Conservation (phyloP, 208 protist species). For the Leishmania turanica region DNA sequence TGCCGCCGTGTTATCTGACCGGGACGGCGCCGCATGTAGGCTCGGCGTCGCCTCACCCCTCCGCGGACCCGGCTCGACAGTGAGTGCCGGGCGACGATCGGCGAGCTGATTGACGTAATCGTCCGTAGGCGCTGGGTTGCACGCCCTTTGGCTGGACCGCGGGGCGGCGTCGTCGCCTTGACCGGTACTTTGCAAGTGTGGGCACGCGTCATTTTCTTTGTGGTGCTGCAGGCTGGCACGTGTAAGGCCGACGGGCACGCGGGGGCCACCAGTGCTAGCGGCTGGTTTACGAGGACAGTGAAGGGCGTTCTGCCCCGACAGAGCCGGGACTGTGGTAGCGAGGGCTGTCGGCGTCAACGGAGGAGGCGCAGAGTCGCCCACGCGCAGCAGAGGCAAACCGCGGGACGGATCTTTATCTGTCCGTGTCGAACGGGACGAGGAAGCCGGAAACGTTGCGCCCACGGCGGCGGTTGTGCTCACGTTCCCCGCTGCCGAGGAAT, state of each 20-base stretch:
- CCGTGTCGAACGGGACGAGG: background rate
- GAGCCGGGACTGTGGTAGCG: no score
- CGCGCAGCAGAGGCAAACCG: background rate
- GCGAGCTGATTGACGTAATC: background rate
- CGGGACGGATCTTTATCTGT: slow-evolving; percentile 1
- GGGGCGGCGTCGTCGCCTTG: background rate
- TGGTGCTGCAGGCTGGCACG: background rate
- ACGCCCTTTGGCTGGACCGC: background rate
- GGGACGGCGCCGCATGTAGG: no score
- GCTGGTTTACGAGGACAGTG: background rate
- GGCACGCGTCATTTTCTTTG: background rate
- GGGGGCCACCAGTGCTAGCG: background rate
- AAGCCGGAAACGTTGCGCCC: background rate
- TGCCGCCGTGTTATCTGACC: background rate
- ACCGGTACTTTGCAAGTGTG: background rate
- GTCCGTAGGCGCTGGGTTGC: background rate
- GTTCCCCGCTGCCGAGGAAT: background rate
- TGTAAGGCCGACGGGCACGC: background rate
- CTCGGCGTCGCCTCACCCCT: background rate
- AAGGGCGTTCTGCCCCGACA: no score
- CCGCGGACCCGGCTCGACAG: background rate
- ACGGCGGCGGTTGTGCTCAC: background rate
- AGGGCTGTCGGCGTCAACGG: background rate
- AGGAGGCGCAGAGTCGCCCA: background rate
- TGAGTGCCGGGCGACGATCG: background rate